These are phyloP conservation scores for Afroboletus lepidellus DNA, from an alignment of 1,284 basidiomycete species.

Conservation along the genomic window DNA sequence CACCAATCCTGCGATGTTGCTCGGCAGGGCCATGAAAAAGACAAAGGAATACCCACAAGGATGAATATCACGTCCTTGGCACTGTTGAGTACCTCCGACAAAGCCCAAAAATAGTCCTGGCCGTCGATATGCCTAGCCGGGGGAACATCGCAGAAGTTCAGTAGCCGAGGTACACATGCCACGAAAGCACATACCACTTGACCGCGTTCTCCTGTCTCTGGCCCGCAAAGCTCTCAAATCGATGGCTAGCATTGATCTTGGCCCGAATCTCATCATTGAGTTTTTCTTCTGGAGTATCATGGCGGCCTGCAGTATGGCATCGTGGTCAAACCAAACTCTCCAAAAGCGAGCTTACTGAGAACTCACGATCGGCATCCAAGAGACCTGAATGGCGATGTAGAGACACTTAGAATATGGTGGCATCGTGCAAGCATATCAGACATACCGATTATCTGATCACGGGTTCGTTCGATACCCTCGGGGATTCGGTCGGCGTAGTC, in stretches of 20 bases:
- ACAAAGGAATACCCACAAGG: slow-evolving; percentile 41
- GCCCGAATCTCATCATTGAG: slow-evolving; percentile 61
- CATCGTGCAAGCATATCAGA: neutral
- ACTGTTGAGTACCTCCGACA: slow-evolving; percentile 84
- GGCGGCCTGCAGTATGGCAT: slow-evolving; percentile 49
- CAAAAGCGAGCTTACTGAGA: neutral
- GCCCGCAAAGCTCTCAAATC: slow-evolving; percentile 82
- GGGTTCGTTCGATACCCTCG: slow-evolving; percentile 48
- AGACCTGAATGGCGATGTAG: slow-evolving; percentile 40
- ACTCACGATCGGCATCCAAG: slow-evolving; percentile 59
- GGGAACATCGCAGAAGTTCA: neutral
- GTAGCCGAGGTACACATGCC: neutral
- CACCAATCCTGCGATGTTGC: slow-evolving; percentile 69
- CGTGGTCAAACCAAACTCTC: slow-evolving; percentile 3
- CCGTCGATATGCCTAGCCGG: slow-evolving; percentile 78
- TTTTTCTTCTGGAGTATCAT: slow-evolving; percentile 73
- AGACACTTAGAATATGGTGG: neutral
- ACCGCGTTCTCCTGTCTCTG: slow-evolving; percentile 70
- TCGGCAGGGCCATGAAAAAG: slow-evolving; percentile 7
- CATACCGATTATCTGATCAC: slow-evolving; percentile 51
- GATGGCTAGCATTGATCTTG: slow-evolving; percentile 75
- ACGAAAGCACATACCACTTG: slow-evolving; percentile 65
- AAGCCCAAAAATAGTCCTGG: slow-evolving; percentile 91
- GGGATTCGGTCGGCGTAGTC: slow-evolving; percentile 35
- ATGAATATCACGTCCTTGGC: slow-evolving; percentile 80